These are phyloP conservation scores for Colletotrichum tanaceti DNA, from an alignment of 2,329 filamentous ascomycete genomes.

Conservation along the genomic window DNA sequence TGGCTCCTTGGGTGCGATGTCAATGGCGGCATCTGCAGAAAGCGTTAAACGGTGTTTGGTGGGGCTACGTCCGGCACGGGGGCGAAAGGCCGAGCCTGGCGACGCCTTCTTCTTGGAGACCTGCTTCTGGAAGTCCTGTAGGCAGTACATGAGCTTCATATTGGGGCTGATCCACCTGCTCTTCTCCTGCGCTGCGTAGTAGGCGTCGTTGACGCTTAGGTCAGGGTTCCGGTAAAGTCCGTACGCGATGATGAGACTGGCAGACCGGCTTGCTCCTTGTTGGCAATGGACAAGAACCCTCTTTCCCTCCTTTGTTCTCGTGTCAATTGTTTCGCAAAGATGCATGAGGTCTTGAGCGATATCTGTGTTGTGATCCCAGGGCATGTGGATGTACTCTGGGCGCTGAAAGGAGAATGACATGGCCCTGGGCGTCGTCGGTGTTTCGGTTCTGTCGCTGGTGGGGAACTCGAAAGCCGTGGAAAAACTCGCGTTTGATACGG, in stretches of 20 bases:
- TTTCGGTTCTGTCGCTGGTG: conserved; percentile 54
- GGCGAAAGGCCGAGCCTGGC: conserved; percentile 60
- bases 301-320: conserved; percentile 77
- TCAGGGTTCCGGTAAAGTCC: conserved; percentile 83
- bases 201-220: conserved; percentile 83
- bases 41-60: conserved; percentile 71
- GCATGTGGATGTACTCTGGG: conserved; percentile 88
- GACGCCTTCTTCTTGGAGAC: conserved; percentile 62
- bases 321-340: conserved; percentile 81
- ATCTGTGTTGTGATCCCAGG: conserved; percentile 90
- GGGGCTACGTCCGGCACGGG: conserved; percentile 64
- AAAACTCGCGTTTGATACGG: conserved; percentile 67
- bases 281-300: conserved; percentile 87
- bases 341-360: conserved; percentile 81
- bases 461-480: conserved; percentile 69
- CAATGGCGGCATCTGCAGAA: conserved; percentile 67
- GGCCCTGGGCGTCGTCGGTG: conserved; percentile 70
- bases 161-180: conserved; percentile 92
- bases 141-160: conserved; percentile 91
- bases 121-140: conserved; percentile 82
- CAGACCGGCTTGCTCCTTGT: conserved; percentile 86
- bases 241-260: conserved; percentile 87
- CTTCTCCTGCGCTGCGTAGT: conserved; percentile 81
- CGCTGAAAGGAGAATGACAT: conserved; percentile 56
- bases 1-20: conserved; percentile 65